Evolutionary conservation across 2,329 filamentous ascomycete genomes (phyloP).

Genomic region (Neopestalotiopsis rosae): DNA sequence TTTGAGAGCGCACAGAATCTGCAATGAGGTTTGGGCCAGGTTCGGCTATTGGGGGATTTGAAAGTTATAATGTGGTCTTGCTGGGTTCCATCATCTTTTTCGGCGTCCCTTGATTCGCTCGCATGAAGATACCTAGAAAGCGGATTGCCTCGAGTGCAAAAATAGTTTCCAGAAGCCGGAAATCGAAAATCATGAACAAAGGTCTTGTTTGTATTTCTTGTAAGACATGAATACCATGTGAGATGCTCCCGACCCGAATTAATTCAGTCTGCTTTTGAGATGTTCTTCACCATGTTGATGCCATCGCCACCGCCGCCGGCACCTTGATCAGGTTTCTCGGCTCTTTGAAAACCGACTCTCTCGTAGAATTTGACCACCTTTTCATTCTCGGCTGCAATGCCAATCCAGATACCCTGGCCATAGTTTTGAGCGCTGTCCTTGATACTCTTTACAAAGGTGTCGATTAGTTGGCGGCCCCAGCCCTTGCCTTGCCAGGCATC

Average conservation of each 20-base stretch:
- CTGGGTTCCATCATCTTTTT: not conserved
- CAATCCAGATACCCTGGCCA: constrained; percentile 48
- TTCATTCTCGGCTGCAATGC: constrained; percentile 50
- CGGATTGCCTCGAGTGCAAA: not conserved
- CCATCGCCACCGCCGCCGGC: constrained; percentile 37
- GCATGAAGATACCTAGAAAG: constrained; percentile 16
- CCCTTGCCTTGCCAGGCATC: constrained; percentile 46
- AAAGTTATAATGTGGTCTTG: not conserved
- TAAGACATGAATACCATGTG: not conserved
- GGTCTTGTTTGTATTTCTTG: not conserved
- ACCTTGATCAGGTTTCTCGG: constrained; percentile 29
- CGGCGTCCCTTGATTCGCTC: not conserved
- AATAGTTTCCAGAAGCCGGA: not conserved
- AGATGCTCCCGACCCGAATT: not conserved
- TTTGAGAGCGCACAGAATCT: not conserved
- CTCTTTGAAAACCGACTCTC: constrained; percentile 48
- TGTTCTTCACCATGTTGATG: constrained; percentile 48
- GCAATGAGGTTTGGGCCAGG: not conserved
- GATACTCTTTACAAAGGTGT: constrained; percentile 46
- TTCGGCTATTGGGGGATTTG: not conserved
- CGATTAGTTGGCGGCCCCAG: constrained; percentile 50
- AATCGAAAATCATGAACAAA: not conserved
- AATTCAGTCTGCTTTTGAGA: constrained; percentile 21
- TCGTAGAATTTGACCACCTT: constrained; percentile 56
- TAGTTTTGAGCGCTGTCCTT: constrained; percentile 28